Evolutionary conservation across 2,329 filamentous ascomycete species (phyloP).

Genomic region (Metarhizium brunneum): DNA sequence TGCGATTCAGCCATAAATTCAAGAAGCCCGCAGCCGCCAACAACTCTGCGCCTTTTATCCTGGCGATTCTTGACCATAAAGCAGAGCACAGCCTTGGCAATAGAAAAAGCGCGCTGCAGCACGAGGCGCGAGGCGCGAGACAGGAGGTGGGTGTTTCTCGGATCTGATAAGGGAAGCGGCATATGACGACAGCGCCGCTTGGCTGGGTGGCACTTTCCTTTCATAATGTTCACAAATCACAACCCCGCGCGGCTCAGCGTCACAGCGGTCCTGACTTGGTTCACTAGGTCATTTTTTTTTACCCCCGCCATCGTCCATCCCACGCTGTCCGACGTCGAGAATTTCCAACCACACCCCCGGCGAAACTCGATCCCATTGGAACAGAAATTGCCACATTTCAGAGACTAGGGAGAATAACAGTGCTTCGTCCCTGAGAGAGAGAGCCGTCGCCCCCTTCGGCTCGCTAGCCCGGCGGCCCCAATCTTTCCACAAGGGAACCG

Average conservation of each 20-base stretch:
- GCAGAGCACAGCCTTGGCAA: too few relatives aligned
- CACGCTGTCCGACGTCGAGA: neutral
- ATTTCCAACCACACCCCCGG: neutral
- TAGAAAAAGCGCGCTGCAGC: too few relatives aligned
- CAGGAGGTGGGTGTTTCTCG: neutral
- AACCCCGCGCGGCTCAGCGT: too few relatives aligned
- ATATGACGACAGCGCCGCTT: too few relatives aligned
- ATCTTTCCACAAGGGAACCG: neutral
- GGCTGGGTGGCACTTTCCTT: neutral
- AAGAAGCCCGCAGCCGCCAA: too few relatives aligned
- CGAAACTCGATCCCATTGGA: neutral
- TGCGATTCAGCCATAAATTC: too few relatives aligned
- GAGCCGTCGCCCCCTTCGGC: neutral
- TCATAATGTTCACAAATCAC: neutral
- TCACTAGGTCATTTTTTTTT: neutral
- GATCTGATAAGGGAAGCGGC: slow-evolving; percentile 2
- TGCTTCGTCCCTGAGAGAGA: neutral
- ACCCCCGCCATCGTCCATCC: neutral
- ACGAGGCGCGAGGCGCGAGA: neutral
- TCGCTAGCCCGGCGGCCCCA: neutral
- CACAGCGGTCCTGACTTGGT: too few relatives aligned
- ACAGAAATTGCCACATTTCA: slow-evolving; percentile 2
- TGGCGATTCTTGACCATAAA: too few relatives aligned
- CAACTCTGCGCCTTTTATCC: too few relatives aligned
- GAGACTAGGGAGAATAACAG: too few relatives aligned